Conservation (phyloP, 805 yeast genomes). For the Candida adriatica region DNA sequence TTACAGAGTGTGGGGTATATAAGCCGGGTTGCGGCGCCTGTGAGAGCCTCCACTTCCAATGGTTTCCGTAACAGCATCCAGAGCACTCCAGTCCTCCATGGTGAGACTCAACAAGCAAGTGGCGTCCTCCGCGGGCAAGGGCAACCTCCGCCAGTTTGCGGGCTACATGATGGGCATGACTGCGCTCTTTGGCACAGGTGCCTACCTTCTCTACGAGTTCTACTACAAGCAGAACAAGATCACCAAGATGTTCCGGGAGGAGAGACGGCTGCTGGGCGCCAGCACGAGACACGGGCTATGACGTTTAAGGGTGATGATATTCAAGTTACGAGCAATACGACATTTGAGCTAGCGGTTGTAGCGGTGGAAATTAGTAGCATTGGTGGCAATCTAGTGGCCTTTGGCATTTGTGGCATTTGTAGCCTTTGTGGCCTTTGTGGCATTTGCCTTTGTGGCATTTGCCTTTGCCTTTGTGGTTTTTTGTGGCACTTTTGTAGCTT, state of each 20-base stretch:
- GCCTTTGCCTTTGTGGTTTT: no score
- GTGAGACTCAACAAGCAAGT: constrained; percentile 16
- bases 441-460: no score
- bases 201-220: constrained; percentile 14
- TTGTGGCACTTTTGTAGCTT: no score
- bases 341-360: no score
- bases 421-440: no score
- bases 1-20: neutral
- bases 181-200: constrained; percentile 13
- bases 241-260: constrained; percentile 17
- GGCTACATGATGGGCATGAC: constrained; percentile 18
- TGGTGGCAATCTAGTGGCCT: no score
- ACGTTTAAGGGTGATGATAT: no score
- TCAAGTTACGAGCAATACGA: no score
- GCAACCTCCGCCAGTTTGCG: constrained; percentile 8
- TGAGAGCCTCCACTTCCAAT: constrained; percentile 4
- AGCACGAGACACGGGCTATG: constrained; percentile 9
- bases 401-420: no score
- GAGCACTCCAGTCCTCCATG: constrained; percentile 19
- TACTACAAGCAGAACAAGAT: constrained; percentile 23
- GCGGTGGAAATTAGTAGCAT: no score
- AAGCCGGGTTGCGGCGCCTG: neutral
- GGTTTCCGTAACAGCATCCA: constrained; percentile 21
- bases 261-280: constrained; percentile 11
- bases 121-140: constrained; percentile 10